Base-by-base conservation (phyloP, 2,329 filamentous ascomycete genomes). In the Pseudogymnoascus sp. region DNA sequence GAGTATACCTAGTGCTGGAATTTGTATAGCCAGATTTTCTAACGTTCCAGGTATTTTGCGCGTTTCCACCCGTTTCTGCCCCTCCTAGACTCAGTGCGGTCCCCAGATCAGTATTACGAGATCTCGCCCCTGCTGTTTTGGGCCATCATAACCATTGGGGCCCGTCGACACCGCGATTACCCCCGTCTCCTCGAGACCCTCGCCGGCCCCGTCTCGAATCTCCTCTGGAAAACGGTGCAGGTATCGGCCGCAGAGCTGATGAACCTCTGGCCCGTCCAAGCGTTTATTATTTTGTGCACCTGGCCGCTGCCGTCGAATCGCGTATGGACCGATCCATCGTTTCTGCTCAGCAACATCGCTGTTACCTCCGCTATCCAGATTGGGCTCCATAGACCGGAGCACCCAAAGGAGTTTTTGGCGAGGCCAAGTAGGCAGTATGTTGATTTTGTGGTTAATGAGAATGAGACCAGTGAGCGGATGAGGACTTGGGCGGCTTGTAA, bases 261-360 rank as follows among this genome's bases (percentile, higher is more conserved):
- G 29, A 63, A 17, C 5, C 15, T 62, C 4, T 21, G 37, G 3
- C 62, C 56, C 17, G 53, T 70, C 2, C 67, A 70, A 23, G 67
- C 65, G n/a, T 38, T 71, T 4, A 60, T 64, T 4, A 21, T 70
- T 10, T 26, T 69, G 1, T 67, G 64, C 37, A 65, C 62, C 1
- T 71, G 70, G 68, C 68, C 68, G 11, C 69, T 71, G 42, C 69
- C 68, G 2, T 65, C 67, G 26, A 63, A 61, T 17, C 67, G 67
- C 38, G 68, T 65, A 23, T 66, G 64, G 13, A 64, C 64, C 3
- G 68, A 70, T 44, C 46, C 65, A 1, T 66, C 66, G 7, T 65
- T 65, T 13, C 68, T 69, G 56, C 61, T 71, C 9, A 66, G 59
- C 13, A 67, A 65, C 4, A 61, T 67, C 26, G 69, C 69, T 66